Base-by-base conservation (phyloP, 495 filamentous ascomycete species). In the Cryomyces antarcticus region DNA sequence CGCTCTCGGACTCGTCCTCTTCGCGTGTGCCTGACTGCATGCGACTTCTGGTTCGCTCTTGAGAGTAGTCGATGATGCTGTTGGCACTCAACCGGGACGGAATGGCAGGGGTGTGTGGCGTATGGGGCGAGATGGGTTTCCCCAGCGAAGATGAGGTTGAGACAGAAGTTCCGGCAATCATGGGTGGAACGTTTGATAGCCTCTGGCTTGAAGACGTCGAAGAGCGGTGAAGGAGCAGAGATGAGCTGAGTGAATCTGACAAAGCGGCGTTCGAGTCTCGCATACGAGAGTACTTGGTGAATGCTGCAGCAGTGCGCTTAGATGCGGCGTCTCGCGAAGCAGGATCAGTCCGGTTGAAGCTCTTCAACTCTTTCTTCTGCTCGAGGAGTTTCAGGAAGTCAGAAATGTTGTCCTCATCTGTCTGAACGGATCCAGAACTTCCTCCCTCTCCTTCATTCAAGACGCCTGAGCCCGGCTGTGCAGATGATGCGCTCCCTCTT, bases 111-210 rank as follows among this genome's bases (percentile, higher is more conserved):
- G 84, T 93, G 52, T 94, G 88, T 6, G 88, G 88, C 0, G 87
- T 94, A 57, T 94, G 87, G 7, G 87, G 87, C 2, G 84, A 93
- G 38, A 93, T 69, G 1, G 88, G 84, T 50, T 94, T 96, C 42
- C 85, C 85, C 5, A 82, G 85, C 4, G 86, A 92, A 2, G 87
- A 87, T 4, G 82, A 80, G 0, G 78, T 76, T 7, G 86, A 92
- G 37, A 82, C 68, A n/a, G 80, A 82, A 12, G 80, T 80, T 0
- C 80, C 80, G 34, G 73, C 75, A 40, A 84, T 70, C 81, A 93
- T 86, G 6, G 76, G 75, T 12, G 87, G 85, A 10, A 89, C 79
- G 41, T 77, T 86, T 4, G 78, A 74, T 11, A 93, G 62, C 46
- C 93, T 82, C 13, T 83, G 77, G 56, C 84, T 93, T 0, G 82